Conservation (phyloP, 495 filamentous ascomycete genomes). For the Penicillium bovifimosum region DNA sequence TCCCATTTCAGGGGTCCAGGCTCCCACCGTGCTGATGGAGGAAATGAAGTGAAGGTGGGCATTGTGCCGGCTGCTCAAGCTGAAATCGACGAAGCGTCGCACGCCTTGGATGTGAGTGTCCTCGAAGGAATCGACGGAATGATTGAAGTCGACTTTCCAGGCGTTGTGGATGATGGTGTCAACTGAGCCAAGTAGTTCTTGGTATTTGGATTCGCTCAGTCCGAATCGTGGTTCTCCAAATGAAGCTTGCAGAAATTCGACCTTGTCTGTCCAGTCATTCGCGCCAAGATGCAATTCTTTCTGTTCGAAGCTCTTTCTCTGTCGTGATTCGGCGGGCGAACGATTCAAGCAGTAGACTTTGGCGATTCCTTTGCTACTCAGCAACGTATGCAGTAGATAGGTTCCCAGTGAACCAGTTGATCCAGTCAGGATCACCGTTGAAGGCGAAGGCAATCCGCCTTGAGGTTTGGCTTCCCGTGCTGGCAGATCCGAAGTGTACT, state of each 20-base stretch:
- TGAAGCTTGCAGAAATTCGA: conserved; percentile 48
- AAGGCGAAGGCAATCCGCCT: background rate
- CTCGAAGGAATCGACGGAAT: conserved; percentile 49
- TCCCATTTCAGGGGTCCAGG: conserved; percentile 24
- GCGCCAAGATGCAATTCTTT: conserved; percentile 14
- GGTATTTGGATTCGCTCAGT: conserved; percentile 35
- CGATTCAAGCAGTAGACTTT: conserved; percentile 56
- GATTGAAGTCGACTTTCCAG: conserved; percentile 63
- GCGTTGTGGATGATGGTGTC: conserved; percentile 57
- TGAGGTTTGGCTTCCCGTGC: background rate
- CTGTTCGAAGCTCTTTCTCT: conserved; percentile 15
- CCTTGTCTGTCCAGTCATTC: conserved; percentile 11
- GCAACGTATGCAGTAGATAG: conserved; percentile 47
- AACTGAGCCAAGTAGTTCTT: conserved; percentile 35
- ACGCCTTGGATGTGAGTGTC: conserved; percentile 50
- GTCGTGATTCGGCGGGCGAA: conserved; percentile 17
- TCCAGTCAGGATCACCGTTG: conserved; percentile 46
- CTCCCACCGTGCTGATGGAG: conserved; percentile 44
- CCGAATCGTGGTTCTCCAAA: conserved; percentile 46
- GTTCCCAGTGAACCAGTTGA: conserved; percentile 54
- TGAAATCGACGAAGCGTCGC: conserved; percentile 49
- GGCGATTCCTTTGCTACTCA: conserved; percentile 31
- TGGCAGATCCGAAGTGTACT: conserved; percentile 25
- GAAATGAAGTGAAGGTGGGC: conserved; percentile 54
- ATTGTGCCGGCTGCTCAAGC: conserved; percentile 33